Base-by-base conservation (phyloP, 768 basidiomycete genomes). In the Panellus pusillus region DNA sequence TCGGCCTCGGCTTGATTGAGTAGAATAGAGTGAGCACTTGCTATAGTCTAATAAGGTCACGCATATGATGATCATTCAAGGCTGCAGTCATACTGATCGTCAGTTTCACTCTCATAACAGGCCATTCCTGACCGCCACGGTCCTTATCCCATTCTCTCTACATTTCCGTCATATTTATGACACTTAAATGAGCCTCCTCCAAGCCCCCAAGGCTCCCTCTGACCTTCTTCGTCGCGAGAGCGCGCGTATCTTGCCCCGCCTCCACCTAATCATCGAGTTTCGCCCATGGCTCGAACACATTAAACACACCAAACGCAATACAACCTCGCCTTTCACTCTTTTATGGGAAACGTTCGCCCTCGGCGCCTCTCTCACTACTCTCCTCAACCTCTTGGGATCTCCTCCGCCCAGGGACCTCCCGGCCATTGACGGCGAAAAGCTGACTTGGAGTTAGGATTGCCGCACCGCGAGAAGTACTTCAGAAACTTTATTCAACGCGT, bases 271-370 rank as follows among this genome's bases (percentile, higher is more conserved):
- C 45, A 59, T 65, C 44, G 69, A 71, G 51, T 73, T 74, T 48
- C 61, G 64, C 20, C 68, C 69, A 37, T 76, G 72, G 72, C 63
- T 75, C 35, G 62, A 69, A 7, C 55, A 66, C 44, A 65, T 42
- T 61, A 71, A 51, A 57, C 67, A 24, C 58, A 62, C 42, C 32
- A 66, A 35, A 57, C 52, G 38, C 59, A 3, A 35, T 35, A 27
- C 59, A 27, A 61, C 68, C 18, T 67, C 68, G 18, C 62, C 73
- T 4, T 58, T 68, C 28, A 61, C 64, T 12, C 59, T 69, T 12
- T 61, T 75, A 18, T 76, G 71, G 68, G 66, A 71, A 35, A 72
- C 71, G 45, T 66, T 74, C 46, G 63, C 69, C 37, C 69, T 72
- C 43, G 74, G 72, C 14, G 72, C 66, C 13, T 69, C 74, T 2